phyloP scores from a whole-genome alignment of 768 basidiomycete species.

The Inosperma sp. region DNA sequence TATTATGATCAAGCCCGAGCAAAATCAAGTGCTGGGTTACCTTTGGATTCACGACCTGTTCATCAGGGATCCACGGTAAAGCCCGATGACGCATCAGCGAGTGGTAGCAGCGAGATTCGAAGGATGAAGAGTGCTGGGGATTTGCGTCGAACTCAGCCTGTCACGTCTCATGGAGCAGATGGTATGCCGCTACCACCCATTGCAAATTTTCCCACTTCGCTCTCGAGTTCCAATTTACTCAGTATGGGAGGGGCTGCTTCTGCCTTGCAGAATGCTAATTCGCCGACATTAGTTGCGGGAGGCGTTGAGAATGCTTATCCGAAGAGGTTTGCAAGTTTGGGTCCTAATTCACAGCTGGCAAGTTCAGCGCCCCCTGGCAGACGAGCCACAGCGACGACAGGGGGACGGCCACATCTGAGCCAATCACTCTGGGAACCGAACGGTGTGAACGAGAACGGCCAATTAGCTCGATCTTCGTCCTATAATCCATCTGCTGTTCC shows the following conservation, averaged over 20 bases:
- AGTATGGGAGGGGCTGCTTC: conserved; percentile 23
- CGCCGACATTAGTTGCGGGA: neutral
- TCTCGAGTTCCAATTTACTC: conserved; percentile 65
- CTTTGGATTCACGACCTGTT: conserved; percentile 22
- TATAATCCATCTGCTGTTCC: conserved; percentile 15
- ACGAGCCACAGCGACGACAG: conserved; percentile 4
- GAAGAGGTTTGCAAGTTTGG: conserved; percentile 67
- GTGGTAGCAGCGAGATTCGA: conserved; percentile 56
- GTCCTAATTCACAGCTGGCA: conserved; percentile 44
- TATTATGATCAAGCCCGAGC: conserved; percentile 44
- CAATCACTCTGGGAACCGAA: conserved; percentile 46
- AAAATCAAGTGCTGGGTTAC: conserved; percentile 26
- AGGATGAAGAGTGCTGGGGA: conserved; percentile 89
- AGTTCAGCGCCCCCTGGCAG: conserved; percentile 35
- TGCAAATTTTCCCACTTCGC: conserved; percentile 54
- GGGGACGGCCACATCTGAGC: conserved; percentile 36
- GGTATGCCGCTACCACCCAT: conserved; percentile 32
- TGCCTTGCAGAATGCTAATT: conserved; percentile 23
- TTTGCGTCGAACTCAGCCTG: conserved; percentile 47
- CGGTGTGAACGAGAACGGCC: conserved; percentile 11
- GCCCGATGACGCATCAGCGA: conserved; percentile 40
- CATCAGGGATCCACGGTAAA: conserved; percentile 19
- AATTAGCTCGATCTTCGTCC: conserved; percentile 16
- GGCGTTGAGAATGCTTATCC: conserved; percentile 27
- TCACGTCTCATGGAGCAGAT: conserved; percentile 26